These are phyloP conservation scores for Coemansia sp. DNA, from an alignment of 192 early-diverging fungal species.

Conservation along the genomic window DNA sequence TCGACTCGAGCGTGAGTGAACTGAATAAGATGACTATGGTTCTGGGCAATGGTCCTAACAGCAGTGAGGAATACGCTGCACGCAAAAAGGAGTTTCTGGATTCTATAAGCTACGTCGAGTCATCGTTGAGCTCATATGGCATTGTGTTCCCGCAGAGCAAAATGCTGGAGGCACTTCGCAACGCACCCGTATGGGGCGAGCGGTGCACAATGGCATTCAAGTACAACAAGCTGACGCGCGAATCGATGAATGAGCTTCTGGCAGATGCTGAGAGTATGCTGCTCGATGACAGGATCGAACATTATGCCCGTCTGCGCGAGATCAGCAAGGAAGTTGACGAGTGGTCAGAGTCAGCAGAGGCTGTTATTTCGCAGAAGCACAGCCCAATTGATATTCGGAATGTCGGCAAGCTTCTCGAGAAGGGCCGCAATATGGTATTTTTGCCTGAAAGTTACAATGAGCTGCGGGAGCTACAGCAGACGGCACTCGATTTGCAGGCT, in stretches of 20 bases:
- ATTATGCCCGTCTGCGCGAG: constrained; percentile 8
- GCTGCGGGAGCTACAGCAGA: constrained; percentile 26
- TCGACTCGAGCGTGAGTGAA: background rate
- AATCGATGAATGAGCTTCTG: constrained; percentile 5
- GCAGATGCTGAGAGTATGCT: constrained; percentile 13
- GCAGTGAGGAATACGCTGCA: background rate
- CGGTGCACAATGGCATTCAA: background rate
- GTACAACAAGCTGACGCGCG: constrained; percentile 7
- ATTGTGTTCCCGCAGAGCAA: constrained; percentile 3
- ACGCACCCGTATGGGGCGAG: background rate
- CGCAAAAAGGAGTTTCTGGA: constrained; percentile 1
- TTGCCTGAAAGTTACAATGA: constrained; percentile 18
- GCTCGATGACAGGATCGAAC: constrained; percentile 6
- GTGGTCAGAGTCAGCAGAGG: constrained; percentile 17
- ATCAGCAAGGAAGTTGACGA: background rate
- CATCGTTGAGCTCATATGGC: constrained; percentile 7
- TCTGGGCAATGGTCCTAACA: background rate
- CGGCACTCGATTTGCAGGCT: constrained; percentile 34
- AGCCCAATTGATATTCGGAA: constrained; percentile 17
- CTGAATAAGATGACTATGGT: background rate
- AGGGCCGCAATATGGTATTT: constrained; percentile 31
- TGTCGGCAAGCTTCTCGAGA: constrained; percentile 35
- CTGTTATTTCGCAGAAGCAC: constrained; percentile 10
- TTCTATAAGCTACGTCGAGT: background rate
- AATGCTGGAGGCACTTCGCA: background rate